These are phyloP conservation scores for Thielaviopsis punctulata DNA, from an alignment of 2,329 filamentous ascomycete species.

Conservation along the genomic window DNA sequence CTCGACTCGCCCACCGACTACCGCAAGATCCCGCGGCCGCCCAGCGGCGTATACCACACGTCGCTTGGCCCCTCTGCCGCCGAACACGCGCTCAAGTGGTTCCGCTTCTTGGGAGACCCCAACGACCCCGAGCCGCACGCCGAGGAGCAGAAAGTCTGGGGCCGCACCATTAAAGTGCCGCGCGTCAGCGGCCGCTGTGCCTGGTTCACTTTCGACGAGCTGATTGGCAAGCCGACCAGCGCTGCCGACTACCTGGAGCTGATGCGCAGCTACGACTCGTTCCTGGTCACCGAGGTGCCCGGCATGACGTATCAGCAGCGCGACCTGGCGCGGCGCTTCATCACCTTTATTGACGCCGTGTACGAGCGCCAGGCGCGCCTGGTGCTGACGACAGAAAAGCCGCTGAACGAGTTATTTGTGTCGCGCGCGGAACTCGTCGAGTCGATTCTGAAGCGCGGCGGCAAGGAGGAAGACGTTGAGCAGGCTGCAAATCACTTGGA, in stretches of 20 bases:
- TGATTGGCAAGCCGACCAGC: conserved; percentile 75
- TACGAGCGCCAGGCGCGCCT: conserved; percentile 91
- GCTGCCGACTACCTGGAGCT: conserved; percentile 93
- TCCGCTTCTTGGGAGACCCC: conserved; percentile 78
- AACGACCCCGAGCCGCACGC: conserved; percentile 56
- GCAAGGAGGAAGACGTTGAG: conserved; percentile 16
- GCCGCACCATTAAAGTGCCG: conserved; percentile 74
- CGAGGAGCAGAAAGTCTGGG: conserved; percentile 78
- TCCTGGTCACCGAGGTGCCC: conserved; percentile 80
- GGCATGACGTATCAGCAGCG: conserved; percentile 77
- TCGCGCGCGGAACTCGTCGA: conserved; percentile 52
- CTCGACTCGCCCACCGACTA: conserved; percentile 93
- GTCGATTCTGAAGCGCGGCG: conserved; percentile 34
- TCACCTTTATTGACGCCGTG: conserved; percentile 92
- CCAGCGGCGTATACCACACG: conserved; percentile 85
- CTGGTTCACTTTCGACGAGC: conserved; percentile 80
- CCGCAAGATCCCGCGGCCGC: conserved; percentile 84
- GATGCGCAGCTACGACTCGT: conserved; percentile 75
- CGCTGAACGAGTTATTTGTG: conserved; percentile 72
- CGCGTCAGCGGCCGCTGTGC: conserved; percentile 74
- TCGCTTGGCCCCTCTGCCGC: conserved; percentile 62
- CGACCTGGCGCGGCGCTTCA: conserved; percentile 81
- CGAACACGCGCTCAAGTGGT: conserved; percentile 85
- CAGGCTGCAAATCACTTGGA: conserved; percentile 49
- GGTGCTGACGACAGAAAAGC: conserved; percentile 77